Base-by-base conservation (phyloP, 352 stramenopile genomes). In the Elongisporangium senticosum region DNA sequence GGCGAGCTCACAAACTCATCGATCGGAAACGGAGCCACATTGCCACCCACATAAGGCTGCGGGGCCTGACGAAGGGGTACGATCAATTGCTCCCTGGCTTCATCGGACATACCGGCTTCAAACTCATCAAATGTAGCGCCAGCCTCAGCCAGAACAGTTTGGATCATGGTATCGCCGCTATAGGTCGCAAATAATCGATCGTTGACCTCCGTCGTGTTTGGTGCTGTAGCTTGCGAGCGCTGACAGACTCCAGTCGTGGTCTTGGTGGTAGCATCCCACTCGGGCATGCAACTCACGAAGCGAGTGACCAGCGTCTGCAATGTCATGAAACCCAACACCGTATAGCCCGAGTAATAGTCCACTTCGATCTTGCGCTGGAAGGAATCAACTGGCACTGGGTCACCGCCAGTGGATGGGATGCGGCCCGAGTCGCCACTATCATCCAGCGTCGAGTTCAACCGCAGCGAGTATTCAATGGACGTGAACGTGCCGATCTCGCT, bases 291-390 rank as follows among this genome's bases (percentile, higher is more conserved):
- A 15, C 63, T 74, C 22, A 81, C 69, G 58, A 88, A 88, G 13
- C 76, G 68, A 11, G 75, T 83, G 17, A 88, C 74, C 10, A 86
- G 72, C 33, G 77, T 87, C 62, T 87, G 73, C 33, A 87, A 64
- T 23, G 78, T 79, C 68, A 85, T 80, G 63, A 86, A 86, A 0
- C 75, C 78, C 11, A 54, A 73, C 8, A 75, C 58, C 0, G 75
- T 63, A 59, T 77, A 77, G 4, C 56, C 20, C 13, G 51, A 40
- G 59, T 73, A 73, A 49, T 67, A 64, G 7, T 64, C 51, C 21
- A 55, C 62, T 0, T 58, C 56, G 15, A 76, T 62, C 15, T 47
- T 51, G 22, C 64, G 65, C 52, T 73, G 43, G 51, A 68, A 64
- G 23, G 62, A 62, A 11, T 40, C 61, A 10, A 76, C 49, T 4